A percentile compares a stretch with the other conserved stretches of the same genome.
Evolutionary conservation across 1,139 yeast genomes (phyloP).

Genomic region (Candida labiduridarum): DNA sequence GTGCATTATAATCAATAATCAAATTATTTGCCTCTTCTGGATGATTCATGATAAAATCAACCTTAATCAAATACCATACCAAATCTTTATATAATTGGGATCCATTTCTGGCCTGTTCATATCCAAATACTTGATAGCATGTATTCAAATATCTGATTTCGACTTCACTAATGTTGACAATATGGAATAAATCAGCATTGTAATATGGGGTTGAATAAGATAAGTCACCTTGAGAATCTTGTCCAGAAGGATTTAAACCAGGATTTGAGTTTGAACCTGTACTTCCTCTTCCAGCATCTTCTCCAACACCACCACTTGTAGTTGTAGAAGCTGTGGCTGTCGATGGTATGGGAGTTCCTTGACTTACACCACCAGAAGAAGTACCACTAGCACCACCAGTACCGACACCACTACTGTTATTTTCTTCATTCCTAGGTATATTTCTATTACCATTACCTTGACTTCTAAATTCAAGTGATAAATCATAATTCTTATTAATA

Average conservation of each 20-base stretch:
- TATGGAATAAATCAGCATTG: constrained; percentile 12
- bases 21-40: constrained; percentile 20
- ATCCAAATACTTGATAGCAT: constrained; percentile 28
- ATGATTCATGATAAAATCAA: constrained; percentile 24
- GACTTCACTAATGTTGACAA: constrained; percentile 24
- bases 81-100: constrained; percentile 32
- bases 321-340: background rate
- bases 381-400: background rate
- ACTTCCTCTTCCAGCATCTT: background rate
- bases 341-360: background rate
- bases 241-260: background rate
- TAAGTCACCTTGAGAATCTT: constrained; percentile 1
- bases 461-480: constrained; percentile 8
- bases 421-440: too few species aligned
- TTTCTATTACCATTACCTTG: background rate
- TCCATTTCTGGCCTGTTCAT: constrained; percentile 20
- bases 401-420: background rate
- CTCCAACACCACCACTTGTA: background rate
- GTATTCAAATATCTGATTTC: constrained; percentile 30
- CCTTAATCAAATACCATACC: constrained; percentile 36
- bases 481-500: constrained; percentile 21
- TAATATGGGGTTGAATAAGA: constrained; percentile 1
- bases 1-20: constrained; percentile 19
- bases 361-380: background rate
- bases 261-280: background rate